A percentile compares a stretch with the other conserved stretches of the same genome.
Conservation (phyloP, 129 eudicot genomes). For the Artemisia tridentata region DNA sequence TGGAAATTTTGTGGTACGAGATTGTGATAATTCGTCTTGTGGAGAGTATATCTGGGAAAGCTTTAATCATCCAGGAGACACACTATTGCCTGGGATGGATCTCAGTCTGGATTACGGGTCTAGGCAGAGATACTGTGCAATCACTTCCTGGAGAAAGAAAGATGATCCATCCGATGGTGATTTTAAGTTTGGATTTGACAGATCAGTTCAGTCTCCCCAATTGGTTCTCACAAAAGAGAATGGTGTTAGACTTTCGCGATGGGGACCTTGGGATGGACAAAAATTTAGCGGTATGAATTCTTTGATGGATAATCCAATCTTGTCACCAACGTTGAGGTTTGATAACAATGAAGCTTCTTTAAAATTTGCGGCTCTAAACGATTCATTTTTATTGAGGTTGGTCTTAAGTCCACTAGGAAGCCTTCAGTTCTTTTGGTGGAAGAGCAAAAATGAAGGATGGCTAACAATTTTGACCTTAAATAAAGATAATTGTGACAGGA, state of each 20-base stretch:
- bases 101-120: constrained; percentile 40
- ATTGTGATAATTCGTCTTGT: constrained; percentile 25
- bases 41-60: constrained; percentile 37
- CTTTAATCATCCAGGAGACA: constrained; percentile 39
- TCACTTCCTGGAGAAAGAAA: constrained; percentile 47
- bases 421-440: constrained; percentile 45
- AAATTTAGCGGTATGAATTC: constrained; percentile 42
- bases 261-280: constrained; percentile 64
- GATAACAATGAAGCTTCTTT: constrained; percentile 29
- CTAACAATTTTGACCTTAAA: constrained; percentile 35
- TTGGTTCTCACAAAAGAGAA: constrained; percentile 32
- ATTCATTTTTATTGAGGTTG: constrained; percentile 34
- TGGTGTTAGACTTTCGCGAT: constrained; percentile 28
- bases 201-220: constrained; percentile 37
- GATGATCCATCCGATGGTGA: constrained; percentile 49
- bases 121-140: constrained; percentile 8
- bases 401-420: constrained; percentile 40
- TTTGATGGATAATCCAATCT: constrained; percentile 33
- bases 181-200: constrained; percentile 36
- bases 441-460: constrained; percentile 33
- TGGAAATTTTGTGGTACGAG: constrained; percentile 47
- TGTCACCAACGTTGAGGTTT: constrained; percentile 22
- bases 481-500: constrained; percentile 50
- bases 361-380: constrained; percentile 26
- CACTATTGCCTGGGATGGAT: constrained; percentile 49